Base-by-base conservation (phyloP, 192 early-diverging fungal genomes). In the Coemansia reversa region DNA sequence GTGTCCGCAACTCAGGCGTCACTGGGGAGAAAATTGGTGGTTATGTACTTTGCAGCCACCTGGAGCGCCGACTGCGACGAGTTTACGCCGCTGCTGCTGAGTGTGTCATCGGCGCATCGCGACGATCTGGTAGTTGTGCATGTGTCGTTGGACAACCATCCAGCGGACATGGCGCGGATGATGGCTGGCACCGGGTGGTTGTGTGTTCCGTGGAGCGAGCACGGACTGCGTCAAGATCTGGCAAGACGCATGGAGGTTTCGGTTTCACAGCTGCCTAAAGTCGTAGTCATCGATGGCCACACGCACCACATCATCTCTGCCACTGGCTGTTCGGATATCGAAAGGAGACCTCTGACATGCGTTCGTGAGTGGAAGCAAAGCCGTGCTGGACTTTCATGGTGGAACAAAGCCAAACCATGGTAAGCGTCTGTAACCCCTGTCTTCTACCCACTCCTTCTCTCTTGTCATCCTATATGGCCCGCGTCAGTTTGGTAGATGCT, bases 31-130 rank as follows among this genome's bases (percentile, higher is more conserved):
- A 72, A 69, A 57, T 63, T 79, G 16, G 53, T 79, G 7, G 70
- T 49, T 5, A 33, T 79, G 45, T 79, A 79, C 33, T 79, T 79
- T 73, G 76, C 66, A n/a, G 76, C 76, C 3, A 69, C 76, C 22
- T 79, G 76, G 76, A 79, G 76, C 55, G 70, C 76, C 18, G 76
- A 79, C 51, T 79, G 76, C 66, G 76, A 79, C 67, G 76, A 63
- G n/a, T 79, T 79, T 53, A 63, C 70, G 45, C 63, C 76, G 56
- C 66, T 62, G n/a, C 57, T 79, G 45, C 55, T 35, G 45, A 55
- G 63, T 23, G 50, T 79, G 12, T 72, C 76, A 5, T 60, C 67
- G 11, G 76, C 76, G 1, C 65, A 70, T 33, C 18, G 57, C 22
- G 54, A 70, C 33, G 76, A 79, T 24, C n/a, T 79, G 35, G 70